phyloP scores from a whole-genome alignment of 768 basidiomycete genomes.

The Nidula microcarpa region DNA sequence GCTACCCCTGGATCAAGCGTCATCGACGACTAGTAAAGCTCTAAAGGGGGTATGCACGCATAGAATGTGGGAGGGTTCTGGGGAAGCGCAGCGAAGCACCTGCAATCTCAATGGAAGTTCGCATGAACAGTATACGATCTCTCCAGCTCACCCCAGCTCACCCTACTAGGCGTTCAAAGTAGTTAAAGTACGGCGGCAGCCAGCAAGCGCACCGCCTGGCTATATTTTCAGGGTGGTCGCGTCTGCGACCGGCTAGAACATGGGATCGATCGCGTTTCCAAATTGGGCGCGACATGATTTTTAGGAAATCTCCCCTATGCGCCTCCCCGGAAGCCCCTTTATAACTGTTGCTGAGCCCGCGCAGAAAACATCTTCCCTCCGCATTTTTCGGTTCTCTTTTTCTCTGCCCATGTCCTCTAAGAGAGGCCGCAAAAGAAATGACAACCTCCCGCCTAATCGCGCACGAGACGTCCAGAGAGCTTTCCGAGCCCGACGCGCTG shows the following conservation, averaged over 20 bases:
- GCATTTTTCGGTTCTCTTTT: constrained; percentile 19
- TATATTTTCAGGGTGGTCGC: neutral
- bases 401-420: constrained; percentile 71
- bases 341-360: constrained; percentile 25
- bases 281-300: constrained; percentile 15
- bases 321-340: constrained; percentile 31
- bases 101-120: too few relatives aligned
- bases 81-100: too few relatives aligned
- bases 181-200: neutral
- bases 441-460: constrained; percentile 75
- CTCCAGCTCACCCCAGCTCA: too few relatives aligned
- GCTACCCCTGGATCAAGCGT: neutral
- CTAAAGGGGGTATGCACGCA: neutral
- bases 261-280: constrained; percentile 16
- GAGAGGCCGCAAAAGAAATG: constrained; percentile 82
- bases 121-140: too few relatives aligned
- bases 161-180: too few relatives aligned
- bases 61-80: neutral
- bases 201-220: neutral
- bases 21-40: neutral
- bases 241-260: neutral
- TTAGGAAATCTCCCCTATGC: constrained; percentile 18
- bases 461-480: constrained; percentile 88
- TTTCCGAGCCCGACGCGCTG: constrained; percentile 84
- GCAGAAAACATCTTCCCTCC: constrained; percentile 15